Evolutionary conservation across 2,329 filamentous ascomycete genomes (phyloP), one percentile per base, ranked within the genome.

Genomic region (Myriangium duriaei): DNA sequence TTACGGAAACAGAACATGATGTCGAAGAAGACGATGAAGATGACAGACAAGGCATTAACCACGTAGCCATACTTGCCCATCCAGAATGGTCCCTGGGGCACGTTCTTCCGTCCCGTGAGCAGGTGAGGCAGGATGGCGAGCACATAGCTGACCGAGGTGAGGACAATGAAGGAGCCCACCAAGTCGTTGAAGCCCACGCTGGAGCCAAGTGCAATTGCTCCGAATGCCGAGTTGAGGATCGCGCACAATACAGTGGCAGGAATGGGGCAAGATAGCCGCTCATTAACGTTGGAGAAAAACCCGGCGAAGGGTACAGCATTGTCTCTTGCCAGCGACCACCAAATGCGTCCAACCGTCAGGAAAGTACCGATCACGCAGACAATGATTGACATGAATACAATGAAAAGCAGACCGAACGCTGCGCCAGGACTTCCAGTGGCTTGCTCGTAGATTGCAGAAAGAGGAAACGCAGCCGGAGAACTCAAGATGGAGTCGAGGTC

Each of bases 321-420:
- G 51, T 79, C 74, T 19, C 74, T 68, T 26, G 73, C 70, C 12
- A 73, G 55, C 1, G 65, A 62, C 69, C 69, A 72, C 54, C 65
- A 69, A 55, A 51, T 47, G 13, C 56, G 51, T n/a, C 53, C 49
- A 18, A 46, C 56, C 29, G 70, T 76, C 26, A 74, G 54, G 19
- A 71, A 54, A 2, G 72, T 74, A 9, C 66, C 65, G 15, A 69
- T 47, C 28, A 63, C 61, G 47, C 67, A 70, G 34, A 67, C 62
- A 39, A 68, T 45, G 16, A 64, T 64, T 12, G 68, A 68, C 5
- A 70, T 52, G 50, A 72, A 68, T 39, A 73, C 58, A 42, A 76
- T 67, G 45, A 75, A 63, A n/a, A 76, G 53, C 6, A 76, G 58
- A 3, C 71, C 72, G 28, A 76, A 67, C 0, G 70, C 68, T 11